Base-by-base conservation (phyloP, 176 grass and related monocot genomes). In the Areca catechu region DNA sequence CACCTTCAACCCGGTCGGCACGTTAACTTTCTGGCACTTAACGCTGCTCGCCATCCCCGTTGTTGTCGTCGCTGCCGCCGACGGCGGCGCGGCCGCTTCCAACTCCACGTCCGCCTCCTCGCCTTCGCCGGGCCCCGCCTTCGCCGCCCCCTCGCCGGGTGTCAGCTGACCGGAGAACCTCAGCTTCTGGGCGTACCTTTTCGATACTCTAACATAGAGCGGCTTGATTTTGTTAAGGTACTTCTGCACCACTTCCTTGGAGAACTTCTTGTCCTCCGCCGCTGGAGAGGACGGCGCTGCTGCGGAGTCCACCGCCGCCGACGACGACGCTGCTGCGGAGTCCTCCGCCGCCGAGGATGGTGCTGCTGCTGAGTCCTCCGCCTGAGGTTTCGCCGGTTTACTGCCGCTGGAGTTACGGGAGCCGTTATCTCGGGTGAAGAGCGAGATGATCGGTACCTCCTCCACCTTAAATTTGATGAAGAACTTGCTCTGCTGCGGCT, bases 171-270 rank as follows among this genome's bases (percentile, higher is more conserved):
- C 29, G 16, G 77, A 2, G 80, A 85, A 79, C 5, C 84, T 76
- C 3, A 88, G 80, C 15, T 84, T 84, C 27, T 91, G 82, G 57
- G 76, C 83, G 43, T 91, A 83, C 16, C 83, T 80, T 7, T 85
- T 76, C 3, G 89, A 85, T 16, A 95, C 89, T 49, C 76, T 95
- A 0, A 88, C 80, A 74, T 95, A 95, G 3, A 95, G 73, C 5
- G 89, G 89, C 77, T 78, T 88, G 74, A 95, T 85, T 25, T 95
- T 95, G 77, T 70, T 95, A 7, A 95, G 61, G 58, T 95, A 95
- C 84, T 79, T 88, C 5, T 83, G 71, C 6, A 88, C 57, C 58
- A 95, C 74, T 72, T 95, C 89, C 77, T 82, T 95, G 0, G 78
- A 80, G 49, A 95, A 85, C 20, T 79, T 82, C 59, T 73, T 76